Evolutionary conservation across 2,329 filamentous ascomycete species (phyloP).

Genomic region (Stemphylium vesicarium): DNA sequence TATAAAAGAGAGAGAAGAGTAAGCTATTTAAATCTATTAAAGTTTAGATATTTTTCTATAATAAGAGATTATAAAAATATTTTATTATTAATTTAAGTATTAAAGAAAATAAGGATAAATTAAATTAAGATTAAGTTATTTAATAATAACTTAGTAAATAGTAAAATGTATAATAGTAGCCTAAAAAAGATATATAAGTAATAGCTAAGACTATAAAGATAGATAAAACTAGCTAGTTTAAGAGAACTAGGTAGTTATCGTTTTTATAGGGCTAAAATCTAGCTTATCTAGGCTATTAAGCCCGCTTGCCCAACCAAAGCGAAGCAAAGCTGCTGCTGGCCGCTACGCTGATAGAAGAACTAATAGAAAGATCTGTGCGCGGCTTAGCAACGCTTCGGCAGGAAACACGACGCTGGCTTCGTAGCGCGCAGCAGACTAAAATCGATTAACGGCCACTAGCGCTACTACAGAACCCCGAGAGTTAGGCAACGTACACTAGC

Average conservation of each 20-base stretch:
- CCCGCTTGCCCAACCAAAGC: too few relatives aligned
- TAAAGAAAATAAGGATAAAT: too few relatives aligned
- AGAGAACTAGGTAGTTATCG: too few relatives aligned
- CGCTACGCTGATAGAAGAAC: neutral
- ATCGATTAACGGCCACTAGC: neutral
- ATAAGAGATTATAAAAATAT: too few relatives aligned
- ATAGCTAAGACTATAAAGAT: too few relatives aligned
- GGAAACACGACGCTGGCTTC: conserved; percentile 8
- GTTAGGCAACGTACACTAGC: conserved; percentile 15
- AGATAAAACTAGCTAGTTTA: too few relatives aligned
- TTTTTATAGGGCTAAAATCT: too few relatives aligned
- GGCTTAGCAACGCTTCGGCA: conserved; percentile 11
- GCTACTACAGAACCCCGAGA: conserved; percentile 20
- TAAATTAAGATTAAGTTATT: too few relatives aligned
- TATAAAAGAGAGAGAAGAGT: neutral
- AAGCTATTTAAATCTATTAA: neutral
- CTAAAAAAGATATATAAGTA: neutral
- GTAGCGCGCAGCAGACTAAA: conserved; percentile 6
- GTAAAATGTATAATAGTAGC: neutral
- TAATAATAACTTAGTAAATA: neutral
- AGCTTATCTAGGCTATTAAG: too few relatives aligned
- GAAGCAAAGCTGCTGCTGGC: neutral
- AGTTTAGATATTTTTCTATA: too few relatives aligned
- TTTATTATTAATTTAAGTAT: too few relatives aligned
- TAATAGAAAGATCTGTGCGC: neutral